Evolutionary conservation across 2,329 filamentous ascomycete species (phyloP).

Genomic region (Aspergillus aculeatus): DNA sequence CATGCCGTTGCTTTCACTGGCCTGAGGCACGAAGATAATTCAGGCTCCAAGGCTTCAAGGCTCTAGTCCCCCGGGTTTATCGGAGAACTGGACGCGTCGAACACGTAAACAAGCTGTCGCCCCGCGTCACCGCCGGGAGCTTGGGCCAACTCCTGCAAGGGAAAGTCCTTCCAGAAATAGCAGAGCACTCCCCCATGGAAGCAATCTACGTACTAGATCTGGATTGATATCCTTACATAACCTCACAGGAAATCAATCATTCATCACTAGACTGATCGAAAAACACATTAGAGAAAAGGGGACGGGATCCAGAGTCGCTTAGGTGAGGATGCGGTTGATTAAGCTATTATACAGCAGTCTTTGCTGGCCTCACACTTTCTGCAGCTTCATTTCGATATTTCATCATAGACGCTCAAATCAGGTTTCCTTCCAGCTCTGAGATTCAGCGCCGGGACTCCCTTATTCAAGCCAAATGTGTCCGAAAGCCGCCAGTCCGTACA

Average conservation of each 20-base stretch:
- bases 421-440: constrained; percentile 18
- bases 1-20: no score
- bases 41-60: constrained; percentile 10
- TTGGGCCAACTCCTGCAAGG: constrained; percentile 19
- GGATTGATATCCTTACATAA: not conserved
- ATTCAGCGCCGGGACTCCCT: constrained; percentile 22
- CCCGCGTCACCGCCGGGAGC: constrained; percentile 21
- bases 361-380: constrained; percentile 20
- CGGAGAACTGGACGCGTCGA: constrained; percentile 21
- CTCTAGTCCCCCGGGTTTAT: constrained; percentile 20
- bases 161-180: not conserved
- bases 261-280: not conserved
- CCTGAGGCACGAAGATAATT: not conserved
- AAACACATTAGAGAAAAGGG: not conserved
- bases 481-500: constrained; percentile 26
- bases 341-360: constrained; percentile 30
- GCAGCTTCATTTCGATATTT: constrained; percentile 22
- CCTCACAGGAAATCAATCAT: not conserved
- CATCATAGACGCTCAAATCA: constrained; percentile 20
- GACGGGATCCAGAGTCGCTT: not conserved
- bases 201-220: not conserved
- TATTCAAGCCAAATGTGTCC: constrained; percentile 32
- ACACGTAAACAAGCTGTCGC: constrained; percentile 23
- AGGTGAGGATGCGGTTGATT: constrained; percentile 22
- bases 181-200: not conserved